phyloP scores from a whole-genome alignment of 768 basidiomycete genomes.

The Amanita jacksonii region DNA sequence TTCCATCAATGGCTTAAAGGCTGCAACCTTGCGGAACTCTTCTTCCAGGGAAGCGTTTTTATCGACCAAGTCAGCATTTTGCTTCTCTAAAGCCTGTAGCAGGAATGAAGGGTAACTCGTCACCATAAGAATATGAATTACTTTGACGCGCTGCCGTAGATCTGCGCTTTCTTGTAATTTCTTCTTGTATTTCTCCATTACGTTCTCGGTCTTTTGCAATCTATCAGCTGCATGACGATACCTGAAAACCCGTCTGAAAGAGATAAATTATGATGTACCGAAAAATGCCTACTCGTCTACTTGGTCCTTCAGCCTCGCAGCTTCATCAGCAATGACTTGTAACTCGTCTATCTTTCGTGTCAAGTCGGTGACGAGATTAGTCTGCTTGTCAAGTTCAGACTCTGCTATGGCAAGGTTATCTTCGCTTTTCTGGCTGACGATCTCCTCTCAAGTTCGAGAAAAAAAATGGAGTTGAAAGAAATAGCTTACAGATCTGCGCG shows the following conservation, averaged over 20 bases:
- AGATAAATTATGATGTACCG: not conserved
- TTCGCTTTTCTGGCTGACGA: conserved; percentile 82
- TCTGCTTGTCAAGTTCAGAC: conserved; percentile 76
- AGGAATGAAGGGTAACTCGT: not conserved
- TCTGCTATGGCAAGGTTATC: conserved; percentile 82
- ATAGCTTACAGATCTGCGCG: conserved; percentile 70
- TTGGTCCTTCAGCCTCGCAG: conserved; percentile 78
- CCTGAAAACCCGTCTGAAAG: conserved; percentile 27
- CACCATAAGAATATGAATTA: conserved; percentile 15
- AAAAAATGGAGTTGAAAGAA: not conserved
- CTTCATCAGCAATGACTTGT: conserved; percentile 67
- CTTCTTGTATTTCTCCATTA: conserved; percentile 98
- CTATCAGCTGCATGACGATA: conserved; percentile 90
- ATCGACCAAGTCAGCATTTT: conserved; percentile 88
- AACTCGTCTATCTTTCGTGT: conserved; percentile 77
- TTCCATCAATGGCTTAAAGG: conserved; percentile 85
- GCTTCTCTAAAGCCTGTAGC: conserved; percentile 73
- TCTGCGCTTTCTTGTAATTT: conserved; percentile 94
- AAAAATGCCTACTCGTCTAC: conserved; percentile 72
- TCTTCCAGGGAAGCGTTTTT: conserved; percentile 89
- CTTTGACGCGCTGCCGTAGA: conserved; percentile 79
- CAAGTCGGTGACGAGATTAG: conserved; percentile 55
- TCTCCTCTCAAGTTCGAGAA: conserved; percentile 20
- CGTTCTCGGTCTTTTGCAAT: conserved; percentile 90
- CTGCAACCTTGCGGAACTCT: conserved; percentile 78